phyloP scores from a whole-genome alignment of 2,329 filamentous ascomycete genomes.

The Sarocladium kiliense region DNA sequence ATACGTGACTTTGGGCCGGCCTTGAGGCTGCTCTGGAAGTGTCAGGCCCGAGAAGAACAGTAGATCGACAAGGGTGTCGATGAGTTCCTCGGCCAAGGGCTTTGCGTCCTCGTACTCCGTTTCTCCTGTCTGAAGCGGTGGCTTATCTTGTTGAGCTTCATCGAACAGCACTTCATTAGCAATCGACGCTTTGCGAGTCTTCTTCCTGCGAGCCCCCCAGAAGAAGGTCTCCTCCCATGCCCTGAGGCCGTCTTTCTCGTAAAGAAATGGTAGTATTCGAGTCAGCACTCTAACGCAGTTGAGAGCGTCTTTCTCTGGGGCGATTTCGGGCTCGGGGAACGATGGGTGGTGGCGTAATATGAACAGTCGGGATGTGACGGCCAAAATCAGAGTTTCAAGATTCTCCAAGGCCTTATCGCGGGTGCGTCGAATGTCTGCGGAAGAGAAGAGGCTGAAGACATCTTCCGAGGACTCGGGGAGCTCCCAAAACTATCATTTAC shows the following conservation, averaged over 20 bases:
- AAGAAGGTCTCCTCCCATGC: constrained; percentile 93
- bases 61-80: constrained; percentile 83
- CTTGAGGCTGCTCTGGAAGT: constrained; percentile 64
- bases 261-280: constrained; percentile 82
- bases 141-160: constrained; percentile 55
- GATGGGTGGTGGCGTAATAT: constrained; percentile 82
- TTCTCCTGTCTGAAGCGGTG: constrained; percentile 39
- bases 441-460: constrained; percentile 92
- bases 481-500: constrained; percentile 77
- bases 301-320: constrained; percentile 80
- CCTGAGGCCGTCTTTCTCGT: constrained; percentile 79
- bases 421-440: constrained; percentile 80
- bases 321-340: constrained; percentile 81
- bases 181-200: constrained; percentile 60
- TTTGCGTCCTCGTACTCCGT: constrained; percentile 77
- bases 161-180: constrained; percentile 80
- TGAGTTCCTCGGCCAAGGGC: constrained; percentile 85
- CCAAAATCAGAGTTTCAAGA: constrained; percentile 81
- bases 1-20: constrained; percentile 78
- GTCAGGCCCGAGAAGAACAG: constrained; percentile 92
- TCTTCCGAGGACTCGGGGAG: constrained; percentile 93
- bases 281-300: constrained; percentile 94
- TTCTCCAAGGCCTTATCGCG: constrained; percentile 82
- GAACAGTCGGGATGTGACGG: constrained; percentile 76
- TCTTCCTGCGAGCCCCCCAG: constrained; percentile 72